Conservation (phyloP, 805 yeast genomes). For the Isabelozyma pseudorhagii region DNA sequence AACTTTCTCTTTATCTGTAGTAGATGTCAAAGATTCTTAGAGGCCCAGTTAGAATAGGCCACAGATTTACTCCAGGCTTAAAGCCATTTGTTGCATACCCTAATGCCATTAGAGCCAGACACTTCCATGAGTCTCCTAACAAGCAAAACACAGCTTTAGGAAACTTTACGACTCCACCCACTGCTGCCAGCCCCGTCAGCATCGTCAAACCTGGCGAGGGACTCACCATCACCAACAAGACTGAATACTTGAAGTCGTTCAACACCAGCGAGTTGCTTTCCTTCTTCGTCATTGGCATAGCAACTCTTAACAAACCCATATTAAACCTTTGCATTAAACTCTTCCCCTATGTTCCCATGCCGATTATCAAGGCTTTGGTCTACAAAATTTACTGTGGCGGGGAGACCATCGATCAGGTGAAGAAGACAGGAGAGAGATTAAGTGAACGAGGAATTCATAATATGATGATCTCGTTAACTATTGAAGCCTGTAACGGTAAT, state of each 20-base stretch:
- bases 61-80: not conserved
- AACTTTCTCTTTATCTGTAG: no score
- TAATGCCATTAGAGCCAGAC: conserved; percentile 1
- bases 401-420: conserved; percentile 66
- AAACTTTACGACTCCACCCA: conserved; percentile 5
- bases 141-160: conserved; percentile 15
- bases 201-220: not conserved
- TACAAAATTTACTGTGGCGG: conserved; percentile 92
- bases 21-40: not conserved
- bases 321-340: conserved; percentile 58
- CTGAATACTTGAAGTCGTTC: conserved; percentile 50
- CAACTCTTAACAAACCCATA: conserved; percentile 62
- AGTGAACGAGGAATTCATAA: conserved; percentile 76
- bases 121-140: conserved; percentile 19
- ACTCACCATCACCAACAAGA: not conserved
- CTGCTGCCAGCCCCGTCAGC: not conserved
- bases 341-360: conserved; percentile 75
- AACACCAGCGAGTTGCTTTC: conserved; percentile 57
- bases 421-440: conserved; percentile 64
- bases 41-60: not conserved
- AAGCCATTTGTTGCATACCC: not conserved
- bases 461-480: conserved; percentile 93
- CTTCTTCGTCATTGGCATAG: conserved; percentile 64
- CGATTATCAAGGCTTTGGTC: conserved; percentile 65
- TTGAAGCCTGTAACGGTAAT: conserved; percentile 87